phyloP scores from a whole-genome alignment of 352 stramenopile species.

The Phytophthora citrophthora region DNA sequence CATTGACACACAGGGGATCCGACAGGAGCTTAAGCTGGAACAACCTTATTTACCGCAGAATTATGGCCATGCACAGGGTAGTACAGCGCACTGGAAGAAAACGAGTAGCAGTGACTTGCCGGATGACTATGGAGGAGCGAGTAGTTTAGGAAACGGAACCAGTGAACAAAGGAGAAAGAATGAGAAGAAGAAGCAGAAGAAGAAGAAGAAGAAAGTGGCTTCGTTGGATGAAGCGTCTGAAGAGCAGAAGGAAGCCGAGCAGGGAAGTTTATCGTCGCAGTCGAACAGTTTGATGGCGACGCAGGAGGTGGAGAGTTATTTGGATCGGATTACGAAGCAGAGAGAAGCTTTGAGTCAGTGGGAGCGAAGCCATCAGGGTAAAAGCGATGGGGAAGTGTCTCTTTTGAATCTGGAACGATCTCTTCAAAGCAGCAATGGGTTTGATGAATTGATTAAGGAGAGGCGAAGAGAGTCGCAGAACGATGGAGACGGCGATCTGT shows the following conservation, averaged over 20 bases:
- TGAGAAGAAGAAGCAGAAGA: constrained; percentile 6
- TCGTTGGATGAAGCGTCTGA: constrained; percentile 24
- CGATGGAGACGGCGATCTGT: constrained; percentile 23
- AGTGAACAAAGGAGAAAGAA: constrained; percentile 4
- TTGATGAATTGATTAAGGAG: constrained; percentile 33
- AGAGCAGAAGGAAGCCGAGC: constrained; percentile 2
- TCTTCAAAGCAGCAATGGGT: constrained; percentile 23
- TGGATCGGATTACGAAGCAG: constrained; percentile 58
- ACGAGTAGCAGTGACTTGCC: constrained; percentile 51
- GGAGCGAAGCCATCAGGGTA: constrained; percentile 37
- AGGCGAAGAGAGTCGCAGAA: constrained; percentile 24
- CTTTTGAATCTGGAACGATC: constrained; percentile 34
- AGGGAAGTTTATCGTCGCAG: constrained; percentile 1
- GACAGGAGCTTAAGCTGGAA: constrained; percentile 50
- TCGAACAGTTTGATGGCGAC: constrained; percentile 44
- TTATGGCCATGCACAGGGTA: constrained; percentile 20
- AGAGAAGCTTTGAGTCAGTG: constrained; percentile 55
- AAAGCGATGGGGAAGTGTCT: constrained; percentile 14
- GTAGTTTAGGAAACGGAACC: not conserved
- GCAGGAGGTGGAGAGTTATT: constrained; percentile 59
- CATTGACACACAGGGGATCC: constrained; percentile 69
- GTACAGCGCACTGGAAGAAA: constrained; percentile 32
- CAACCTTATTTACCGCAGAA: constrained; percentile 39
- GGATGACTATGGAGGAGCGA: constrained; percentile 35
- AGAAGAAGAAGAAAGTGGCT: constrained; percentile 15